A percentile compares a stretch with the other conserved stretches of the same genome.
Conservation (phyloP, 257 asterid genomes). For the Phtheirospermum japonicum region DNA sequence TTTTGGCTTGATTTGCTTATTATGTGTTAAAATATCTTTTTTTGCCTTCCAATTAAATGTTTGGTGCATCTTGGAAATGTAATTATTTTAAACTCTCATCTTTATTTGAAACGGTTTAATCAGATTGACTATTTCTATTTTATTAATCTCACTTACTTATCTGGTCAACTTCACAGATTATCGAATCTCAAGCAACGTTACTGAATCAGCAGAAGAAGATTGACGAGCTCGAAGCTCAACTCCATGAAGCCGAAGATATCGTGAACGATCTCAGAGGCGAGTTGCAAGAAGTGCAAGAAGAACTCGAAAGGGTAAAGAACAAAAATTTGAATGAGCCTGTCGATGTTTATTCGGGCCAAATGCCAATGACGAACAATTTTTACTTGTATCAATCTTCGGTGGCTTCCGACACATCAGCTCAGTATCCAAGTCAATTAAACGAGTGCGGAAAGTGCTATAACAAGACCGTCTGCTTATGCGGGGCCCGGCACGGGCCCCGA, state of each 20-base stretch:
- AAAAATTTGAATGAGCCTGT: constrained; percentile 27
- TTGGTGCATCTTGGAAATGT: no score
- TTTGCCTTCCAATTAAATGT: no score
- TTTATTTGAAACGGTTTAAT: no score
- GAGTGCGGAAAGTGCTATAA: constrained; percentile 35
- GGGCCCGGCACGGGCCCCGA: constrained; percentile 17
- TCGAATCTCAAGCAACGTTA: constrained; percentile 53
- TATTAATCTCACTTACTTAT: neutral
- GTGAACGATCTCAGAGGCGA: constrained; percentile 84
- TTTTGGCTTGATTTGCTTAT: no score
- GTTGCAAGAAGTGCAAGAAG: constrained; percentile 53
- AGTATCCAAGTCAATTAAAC: constrained; percentile 25
- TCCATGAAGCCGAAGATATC: constrained; percentile 88
- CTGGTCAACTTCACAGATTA: constrained; percentile 40
- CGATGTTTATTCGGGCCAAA: constrained; percentile 26
- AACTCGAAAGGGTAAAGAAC: constrained; percentile 52
- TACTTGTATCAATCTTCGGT: constrained; percentile 28
- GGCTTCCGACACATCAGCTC: constrained; percentile 26
- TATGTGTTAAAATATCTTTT: no score
- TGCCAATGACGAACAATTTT: constrained; percentile 25
- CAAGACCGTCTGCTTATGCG: constrained; percentile 36
- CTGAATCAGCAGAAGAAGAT: constrained; percentile 64
- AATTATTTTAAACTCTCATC: no score
- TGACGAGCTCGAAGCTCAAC: constrained; percentile 91
- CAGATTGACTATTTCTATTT: neutral